These are phyloP conservation scores for Chaetomium olivaceum DNA, from an alignment of 2,329 filamentous ascomycete genomes.

Conservation along the genomic window DNA sequence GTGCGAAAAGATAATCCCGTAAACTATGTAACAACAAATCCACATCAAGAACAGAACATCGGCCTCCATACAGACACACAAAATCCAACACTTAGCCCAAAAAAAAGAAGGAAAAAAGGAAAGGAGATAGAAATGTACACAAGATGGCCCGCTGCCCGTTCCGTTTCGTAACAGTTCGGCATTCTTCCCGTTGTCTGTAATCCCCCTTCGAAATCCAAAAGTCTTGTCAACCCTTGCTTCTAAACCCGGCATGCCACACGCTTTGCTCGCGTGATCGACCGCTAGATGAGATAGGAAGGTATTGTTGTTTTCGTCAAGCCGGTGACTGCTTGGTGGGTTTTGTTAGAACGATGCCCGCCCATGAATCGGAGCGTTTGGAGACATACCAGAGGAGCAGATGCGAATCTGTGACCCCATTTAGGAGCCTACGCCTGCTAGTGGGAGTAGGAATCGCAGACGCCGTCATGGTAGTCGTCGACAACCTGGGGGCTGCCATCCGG, in stretches of 20 bases:
- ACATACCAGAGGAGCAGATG: neutral
- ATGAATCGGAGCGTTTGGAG: neutral
- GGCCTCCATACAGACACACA: neutral
- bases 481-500: neutral
- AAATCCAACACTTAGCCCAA: neutral
- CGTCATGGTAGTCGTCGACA: conserved; percentile 9
- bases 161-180: neutral
- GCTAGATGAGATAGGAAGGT: neutral
- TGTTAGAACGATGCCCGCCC: neutral
- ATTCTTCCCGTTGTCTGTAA: neutral
- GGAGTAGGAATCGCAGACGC: neutral
- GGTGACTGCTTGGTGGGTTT: no score
- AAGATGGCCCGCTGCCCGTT: neutral
- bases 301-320: neutral
- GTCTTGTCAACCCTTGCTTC: neutral
- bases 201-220: neutral
- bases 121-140: neutral
- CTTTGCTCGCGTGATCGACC: neutral
- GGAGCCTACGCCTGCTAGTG: neutral
- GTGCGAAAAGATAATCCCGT: neutral
- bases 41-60: conserved; percentile 4
- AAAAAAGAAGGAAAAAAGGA: neutral
- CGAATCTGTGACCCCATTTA: neutral
- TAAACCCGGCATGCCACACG: neutral
- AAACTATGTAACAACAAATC: conserved; percentile 11